Conservation (phyloP, 2,329 filamentous ascomycete species). For the Stachybotrys chlorohalonatus region DNA sequence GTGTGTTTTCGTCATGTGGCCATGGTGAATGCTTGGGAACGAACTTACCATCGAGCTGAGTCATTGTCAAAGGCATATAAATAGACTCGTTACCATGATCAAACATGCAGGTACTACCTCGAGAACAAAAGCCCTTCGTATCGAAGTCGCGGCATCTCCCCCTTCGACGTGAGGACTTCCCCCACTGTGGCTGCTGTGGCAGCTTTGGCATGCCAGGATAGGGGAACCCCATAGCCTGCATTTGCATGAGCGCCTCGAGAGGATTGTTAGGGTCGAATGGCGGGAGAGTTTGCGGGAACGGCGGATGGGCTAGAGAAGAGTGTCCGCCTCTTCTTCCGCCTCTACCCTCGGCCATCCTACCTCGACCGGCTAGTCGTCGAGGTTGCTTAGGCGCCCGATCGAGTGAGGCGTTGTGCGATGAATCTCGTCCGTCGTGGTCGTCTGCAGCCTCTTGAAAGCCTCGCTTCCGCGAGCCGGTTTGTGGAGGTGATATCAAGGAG, state of each 20-base stretch:
- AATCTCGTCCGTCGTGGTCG: constrained; percentile 15
- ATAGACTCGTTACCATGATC: constrained; percentile 54
- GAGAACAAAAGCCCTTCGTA: constrained; percentile 60
- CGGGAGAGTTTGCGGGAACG: constrained; percentile 24
- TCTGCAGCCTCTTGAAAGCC: constrained; percentile 20
- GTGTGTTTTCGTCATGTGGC: not conserved
- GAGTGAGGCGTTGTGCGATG: constrained; percentile 7
- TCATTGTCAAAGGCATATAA: constrained; percentile 20
- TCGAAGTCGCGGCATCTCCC: constrained; percentile 62
- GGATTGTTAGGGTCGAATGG: constrained; percentile 51
- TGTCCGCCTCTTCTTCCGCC: constrained; percentile 6
- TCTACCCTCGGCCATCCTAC: constrained; percentile 12
- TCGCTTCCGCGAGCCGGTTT: constrained; percentile 22
- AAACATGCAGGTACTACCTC: constrained; percentile 58
- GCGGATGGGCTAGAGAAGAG: constrained; percentile 1
- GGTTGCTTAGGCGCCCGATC: constrained; percentile 50
- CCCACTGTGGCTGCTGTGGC: constrained; percentile 21
- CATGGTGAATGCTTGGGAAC: not conserved
- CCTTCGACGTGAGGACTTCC: constrained; percentile 23
- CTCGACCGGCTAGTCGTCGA: constrained; percentile 39
- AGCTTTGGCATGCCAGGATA: constrained; percentile 29
- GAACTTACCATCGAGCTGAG: constrained; percentile 15
- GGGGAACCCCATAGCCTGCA: constrained; percentile 48
- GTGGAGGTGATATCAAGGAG: constrained; percentile 4
- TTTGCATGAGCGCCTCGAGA: constrained; percentile 51